Evolutionary conservation across 352 stramenopile genomes (phyloP).

Genomic region (Phytophthora brassicae): DNA sequence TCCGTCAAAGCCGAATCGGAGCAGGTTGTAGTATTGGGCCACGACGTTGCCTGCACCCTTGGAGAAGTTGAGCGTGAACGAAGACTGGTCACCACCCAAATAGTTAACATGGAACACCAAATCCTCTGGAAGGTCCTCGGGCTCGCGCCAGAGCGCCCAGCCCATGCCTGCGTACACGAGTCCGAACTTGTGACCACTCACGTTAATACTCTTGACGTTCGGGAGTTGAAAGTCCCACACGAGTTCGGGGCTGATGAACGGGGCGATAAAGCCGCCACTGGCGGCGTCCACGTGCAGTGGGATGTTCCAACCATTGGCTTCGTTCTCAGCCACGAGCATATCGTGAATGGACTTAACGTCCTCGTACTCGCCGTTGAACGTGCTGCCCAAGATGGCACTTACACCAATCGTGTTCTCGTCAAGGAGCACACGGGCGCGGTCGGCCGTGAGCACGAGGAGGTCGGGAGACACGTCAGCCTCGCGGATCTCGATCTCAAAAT

Average conservation of each 20-base stretch:
- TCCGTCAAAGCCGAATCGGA: slow-evolving; percentile 90
- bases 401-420: slow-evolving; percentile 94
- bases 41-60: slow-evolving; percentile 90
- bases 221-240: slow-evolving; percentile 90
- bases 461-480: slow-evolving; percentile 88
- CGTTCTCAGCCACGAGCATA: slow-evolving; percentile 85
- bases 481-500: slow-evolving; percentile 93
- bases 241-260: slow-evolving; percentile 88
- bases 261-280: slow-evolving; percentile 91
- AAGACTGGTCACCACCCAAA: slow-evolving; percentile 88
- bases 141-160: slow-evolving; percentile 90
- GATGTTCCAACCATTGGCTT: slow-evolving; percentile 82
- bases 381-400: slow-evolving; percentile 90
- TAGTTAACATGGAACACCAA: slow-evolving; percentile 93
- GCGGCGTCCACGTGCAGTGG: slow-evolving; percentile 92
- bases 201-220: slow-evolving; percentile 93
- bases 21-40: slow-evolving; percentile 93
- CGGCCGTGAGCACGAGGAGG: slow-evolving; percentile 82
- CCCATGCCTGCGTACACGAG: slow-evolving; percentile 93
- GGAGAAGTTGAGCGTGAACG: slow-evolving; percentile 94
- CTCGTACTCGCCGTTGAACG: slow-evolving; percentile 94
- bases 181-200: slow-evolving; percentile 94
- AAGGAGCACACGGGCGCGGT: slow-evolving; percentile 69
- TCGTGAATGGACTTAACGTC: slow-evolving; percentile 90
- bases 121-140: slow-evolving; percentile 78